Evolutionary conservation across 2,329 filamentous ascomycete species (phyloP), one percentile per base, ranked within the genome.

Genomic region (Fonsecaea pedrosoi): DNA sequence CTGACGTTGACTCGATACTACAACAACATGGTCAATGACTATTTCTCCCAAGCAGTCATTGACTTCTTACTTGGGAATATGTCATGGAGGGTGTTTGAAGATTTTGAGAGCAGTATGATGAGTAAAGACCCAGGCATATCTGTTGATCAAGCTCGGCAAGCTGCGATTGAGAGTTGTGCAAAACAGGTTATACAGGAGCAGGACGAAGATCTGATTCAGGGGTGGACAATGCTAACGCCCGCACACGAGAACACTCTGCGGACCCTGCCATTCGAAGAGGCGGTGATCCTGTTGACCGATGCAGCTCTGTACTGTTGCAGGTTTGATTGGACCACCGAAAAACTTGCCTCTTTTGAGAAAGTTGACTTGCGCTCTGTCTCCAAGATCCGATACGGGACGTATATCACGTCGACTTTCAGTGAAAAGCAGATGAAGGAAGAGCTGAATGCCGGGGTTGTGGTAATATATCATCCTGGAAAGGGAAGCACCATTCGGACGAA

Each of bases 281-380:
- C 90, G 0, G 91, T 99, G 1, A 83, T 99, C 0, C 83, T 99
- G 0, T 82, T 99, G 37, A 98, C 95, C 0, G 90, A 96, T 70
- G 84, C 85, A 0, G 94, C 93, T 0, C 77, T 98, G 2, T 98
- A 98, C 76, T 88, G 92, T 68, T 97, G 94, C 77, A 88, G 92
- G 13, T 94, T 98, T 73, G 93, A 98, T 78, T 98, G 94, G 93
- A 91, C 91, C 69, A 89, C 93, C 7, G 95, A 98, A 80, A 98
- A 98, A 76, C 92, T 99, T 1, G 90, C 90, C 12, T 93, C 91
- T 0, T 98, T 97, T 77, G 94, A 98, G 79, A 86, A 94, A 7
- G 88, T 97, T 13, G 89, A 91, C 65, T 83, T 98, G 7, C 84
- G 86, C 21, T 91, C 92, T 65, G 82, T 99, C 40, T 84, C 86